These are phyloP conservation scores for Calocybe gambosa DNA, from an alignment of 1,284 basidiomycete species.

Conservation along the genomic window DNA sequence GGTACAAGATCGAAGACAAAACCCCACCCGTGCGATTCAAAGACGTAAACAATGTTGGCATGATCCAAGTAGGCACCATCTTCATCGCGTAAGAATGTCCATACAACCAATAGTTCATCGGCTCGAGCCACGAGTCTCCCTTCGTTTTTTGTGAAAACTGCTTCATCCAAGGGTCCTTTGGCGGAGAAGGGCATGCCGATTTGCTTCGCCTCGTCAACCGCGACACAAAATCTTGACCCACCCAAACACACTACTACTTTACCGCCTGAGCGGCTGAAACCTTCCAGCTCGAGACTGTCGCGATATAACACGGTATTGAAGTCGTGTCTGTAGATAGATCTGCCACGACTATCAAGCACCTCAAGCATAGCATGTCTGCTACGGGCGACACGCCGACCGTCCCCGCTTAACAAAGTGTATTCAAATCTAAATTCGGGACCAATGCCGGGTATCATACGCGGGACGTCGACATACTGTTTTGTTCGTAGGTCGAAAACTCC, in stretches of 20 bases:
- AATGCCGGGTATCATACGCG: neutral
- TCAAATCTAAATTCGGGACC: neutral
- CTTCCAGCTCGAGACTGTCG: neutral
- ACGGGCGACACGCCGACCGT: neutral
- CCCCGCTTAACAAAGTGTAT: neutral
- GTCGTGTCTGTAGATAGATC: neutral
- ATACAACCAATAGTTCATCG: neutral
- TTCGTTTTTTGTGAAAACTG: neutral
- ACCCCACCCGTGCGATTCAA: neutral
- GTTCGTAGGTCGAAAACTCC: neutral
- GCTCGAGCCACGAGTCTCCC: neutral
- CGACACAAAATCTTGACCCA: neutral
- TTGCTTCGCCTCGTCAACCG: neutral
- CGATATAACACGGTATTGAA: neutral
- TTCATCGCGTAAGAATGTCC: neutral
- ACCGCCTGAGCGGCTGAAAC: neutral
- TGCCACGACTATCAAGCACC: neutral
- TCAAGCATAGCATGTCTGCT: neutral
- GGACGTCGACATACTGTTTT: neutral
- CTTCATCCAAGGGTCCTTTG: neutral
- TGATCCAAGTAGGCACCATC: neutral
- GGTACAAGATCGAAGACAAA: neutral
- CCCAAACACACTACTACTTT: neutral
- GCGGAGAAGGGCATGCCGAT: neutral
- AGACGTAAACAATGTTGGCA: neutral